Evolutionary conservation across 169 alveolate genomes (phyloP).

Genomic region (Pseudocohnilembus persalinus): DNA sequence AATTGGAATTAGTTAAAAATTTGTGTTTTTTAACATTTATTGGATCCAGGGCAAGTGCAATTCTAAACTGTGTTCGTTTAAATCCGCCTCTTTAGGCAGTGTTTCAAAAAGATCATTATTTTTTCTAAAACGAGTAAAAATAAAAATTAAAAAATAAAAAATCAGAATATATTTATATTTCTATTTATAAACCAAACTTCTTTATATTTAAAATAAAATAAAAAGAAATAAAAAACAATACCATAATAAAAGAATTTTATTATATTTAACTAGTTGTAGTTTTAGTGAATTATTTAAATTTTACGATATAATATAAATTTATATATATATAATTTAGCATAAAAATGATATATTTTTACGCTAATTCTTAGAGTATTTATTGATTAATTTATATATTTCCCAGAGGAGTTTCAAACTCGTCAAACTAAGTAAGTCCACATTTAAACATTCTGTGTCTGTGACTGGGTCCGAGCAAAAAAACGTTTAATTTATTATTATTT

Average conservation of each 20-base stretch:
- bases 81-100: conserved; percentile 52
- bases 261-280: no score
- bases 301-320: no score
- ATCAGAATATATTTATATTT: no score
- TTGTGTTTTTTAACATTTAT: conserved; percentile 42
- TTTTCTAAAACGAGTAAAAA: no score
- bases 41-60: conserved; percentile 70
- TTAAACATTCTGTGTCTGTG: not conserved
- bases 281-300: no score
- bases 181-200: no score
- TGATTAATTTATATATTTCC: conserved; percentile 84
- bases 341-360: not conserved
- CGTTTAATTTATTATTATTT: not conserved
- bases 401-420: conserved; percentile 81
- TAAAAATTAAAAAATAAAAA: no score
- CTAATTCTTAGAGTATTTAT: conserved; percentile 13
- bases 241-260: no score
- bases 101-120: not conserved
- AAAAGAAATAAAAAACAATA: no score
- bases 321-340: no score
- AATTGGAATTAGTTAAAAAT: conserved; percentile 68
- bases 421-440: not conserved
- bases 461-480: not conserved
- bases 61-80: conserved; percentile 78
- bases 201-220: no score